Percentiles rank a stretch among this genome's conserved stretches.
Evolutionary conservation across 1,284 basidiomycete genomes (phyloP).

Genomic region (Ustilago crameri): DNA sequence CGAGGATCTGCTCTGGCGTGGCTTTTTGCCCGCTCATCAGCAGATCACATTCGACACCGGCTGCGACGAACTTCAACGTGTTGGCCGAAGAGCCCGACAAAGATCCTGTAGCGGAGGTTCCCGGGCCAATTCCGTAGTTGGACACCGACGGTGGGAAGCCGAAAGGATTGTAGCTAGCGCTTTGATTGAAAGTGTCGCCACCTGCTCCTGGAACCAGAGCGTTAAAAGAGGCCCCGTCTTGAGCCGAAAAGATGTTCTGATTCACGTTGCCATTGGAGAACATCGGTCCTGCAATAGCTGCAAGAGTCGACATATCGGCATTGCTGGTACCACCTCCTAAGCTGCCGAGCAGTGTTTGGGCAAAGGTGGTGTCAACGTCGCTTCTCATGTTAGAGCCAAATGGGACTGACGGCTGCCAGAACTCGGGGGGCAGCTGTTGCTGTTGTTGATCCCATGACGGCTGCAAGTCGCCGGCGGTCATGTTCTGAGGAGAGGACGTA

Average conservation of each 20-base stretch:
- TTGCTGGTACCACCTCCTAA: slow-evolving; percentile 1
- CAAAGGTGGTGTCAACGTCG: slow-evolving; percentile 33
- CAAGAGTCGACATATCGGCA: slow-evolving; percentile 14
- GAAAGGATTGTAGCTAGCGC: slow-evolving; percentile 1
- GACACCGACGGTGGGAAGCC: slow-evolving; percentile 2
- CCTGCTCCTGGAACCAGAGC: background rate
- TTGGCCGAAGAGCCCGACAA: background rate
- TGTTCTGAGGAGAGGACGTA: slow-evolving; percentile 6
- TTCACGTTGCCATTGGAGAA: too few relatives aligned
- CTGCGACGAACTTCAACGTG: background rate
- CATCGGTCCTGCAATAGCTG: slow-evolving; percentile 6
- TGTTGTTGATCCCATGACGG: slow-evolving; percentile 23
- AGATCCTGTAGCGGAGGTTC: background rate
- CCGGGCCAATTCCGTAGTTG: background rate
- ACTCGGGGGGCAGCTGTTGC: slow-evolving; percentile 19
- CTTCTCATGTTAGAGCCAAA: slow-evolving; percentile 4
- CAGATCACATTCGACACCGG: slow-evolving; percentile 6
- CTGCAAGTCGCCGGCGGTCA: background rate
- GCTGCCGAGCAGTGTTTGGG: slow-evolving; percentile 40
- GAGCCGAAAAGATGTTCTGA: slow-evolving; percentile 12
- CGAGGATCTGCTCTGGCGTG: slow-evolving; percentile 5
- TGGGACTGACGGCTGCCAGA: slow-evolving; percentile 21
- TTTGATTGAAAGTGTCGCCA: background rate
- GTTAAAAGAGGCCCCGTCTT: slow-evolving; percentile 11
- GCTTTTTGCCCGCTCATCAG: slow-evolving; percentile 1